Evolutionary conservation across 2,329 filamentous ascomycete genomes (phyloP), one percentile per base, ranked within the genome.

Genomic region (Pseudogymnoascus sp.): DNA sequence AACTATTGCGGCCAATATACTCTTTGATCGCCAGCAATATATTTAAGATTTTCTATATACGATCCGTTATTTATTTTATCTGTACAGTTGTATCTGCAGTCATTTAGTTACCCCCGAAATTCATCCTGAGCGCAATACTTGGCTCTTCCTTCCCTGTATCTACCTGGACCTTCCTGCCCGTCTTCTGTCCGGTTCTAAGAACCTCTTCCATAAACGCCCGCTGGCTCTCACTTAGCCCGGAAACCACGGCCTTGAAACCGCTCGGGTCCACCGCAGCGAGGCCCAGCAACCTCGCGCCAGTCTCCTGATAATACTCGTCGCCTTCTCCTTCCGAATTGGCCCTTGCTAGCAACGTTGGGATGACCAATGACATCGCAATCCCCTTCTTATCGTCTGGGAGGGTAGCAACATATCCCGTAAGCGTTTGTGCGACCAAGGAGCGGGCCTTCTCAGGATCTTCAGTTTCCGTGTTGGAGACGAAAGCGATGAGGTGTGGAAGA

Each of bases 51-150:
- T 33, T 50, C 9, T 53, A 53, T 53, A 30, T 53, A 53, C 47
- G 25, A 53, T 33, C 30, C n/a, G 43, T 47, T 47, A 12, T 28
- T 47, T 53, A 35, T 53, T 33, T 28, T 35, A 53, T 30, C n/a
- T 50, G n/a, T 53, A 53, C 47, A 53, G 15, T 3, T 53, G 47
- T 33, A 53, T 53, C 47, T 35, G 28, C 9, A 33, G n/a, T 35
- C 47, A 22, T 53, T 12, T 53, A 35, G 33, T 33, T 35, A 2
- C 47, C 47, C 57, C 84, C 84, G 80, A 99, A 97, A 73, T 96
- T 82, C 89, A 97, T 95, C 81, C 95, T 94, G 71, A 99, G 75
- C 60, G 91, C 91, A 79, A 99, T 99, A 65, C 80, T 94, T 11
- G 94, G 94, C 73, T 84, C 84, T 62, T 78, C 76, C 62, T 76